phyloP scores from a whole-genome alignment of 805 yeast genomes.

The Sungouiozyma ichnusensis region DNA sequence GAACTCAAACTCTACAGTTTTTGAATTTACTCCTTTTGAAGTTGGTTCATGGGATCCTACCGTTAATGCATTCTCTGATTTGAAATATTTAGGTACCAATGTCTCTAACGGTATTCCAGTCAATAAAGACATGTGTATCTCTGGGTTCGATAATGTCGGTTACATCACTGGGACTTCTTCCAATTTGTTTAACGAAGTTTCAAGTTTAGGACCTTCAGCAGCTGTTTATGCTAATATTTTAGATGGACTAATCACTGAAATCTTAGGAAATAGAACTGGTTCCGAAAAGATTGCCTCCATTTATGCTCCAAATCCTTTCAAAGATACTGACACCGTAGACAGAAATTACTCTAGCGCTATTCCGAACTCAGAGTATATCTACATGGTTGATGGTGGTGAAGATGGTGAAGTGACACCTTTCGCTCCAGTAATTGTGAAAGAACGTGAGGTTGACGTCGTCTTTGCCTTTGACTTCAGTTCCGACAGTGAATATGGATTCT shows the following conservation, averaged over 20 bases:
- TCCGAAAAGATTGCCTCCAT: constrained; percentile 56
- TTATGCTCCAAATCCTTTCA: constrained; percentile 65
- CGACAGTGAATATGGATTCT: constrained; percentile 52
- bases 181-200: constrained; percentile 59
- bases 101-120: constrained; percentile 49
- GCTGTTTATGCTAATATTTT: constrained; percentile 1
- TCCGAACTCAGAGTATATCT: constrained; percentile 34
- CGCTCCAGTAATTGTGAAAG: constrained; percentile 48
- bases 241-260: constrained; percentile 29
- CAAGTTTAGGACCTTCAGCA: constrained; percentile 35
- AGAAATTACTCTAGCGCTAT: constrained; percentile 31
- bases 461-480: constrained; percentile 60
- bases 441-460: constrained; percentile 48
- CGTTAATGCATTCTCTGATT: constrained; percentile 51
- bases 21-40: constrained; percentile 56
- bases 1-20: constrained; percentile 56
- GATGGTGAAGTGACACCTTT: constrained; percentile 55
- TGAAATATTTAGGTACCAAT: constrained; percentile 60
- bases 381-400: constrained; percentile 65
- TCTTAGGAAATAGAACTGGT: constrained; percentile 37
- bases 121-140: constrained; percentile 39
- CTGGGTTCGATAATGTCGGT: constrained; percentile 74
- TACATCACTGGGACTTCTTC: constrained; percentile 77
- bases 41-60: constrained; percentile 86
- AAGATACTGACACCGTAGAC: constrained; percentile 29